A percentile compares a stretch with the other conserved stretches of the same genome.
These are phyloP conservation scores for Phytophthora niederhauseri DNA, from an alignment of 352 stramenopile genomes.

Conservation along the genomic window DNA sequence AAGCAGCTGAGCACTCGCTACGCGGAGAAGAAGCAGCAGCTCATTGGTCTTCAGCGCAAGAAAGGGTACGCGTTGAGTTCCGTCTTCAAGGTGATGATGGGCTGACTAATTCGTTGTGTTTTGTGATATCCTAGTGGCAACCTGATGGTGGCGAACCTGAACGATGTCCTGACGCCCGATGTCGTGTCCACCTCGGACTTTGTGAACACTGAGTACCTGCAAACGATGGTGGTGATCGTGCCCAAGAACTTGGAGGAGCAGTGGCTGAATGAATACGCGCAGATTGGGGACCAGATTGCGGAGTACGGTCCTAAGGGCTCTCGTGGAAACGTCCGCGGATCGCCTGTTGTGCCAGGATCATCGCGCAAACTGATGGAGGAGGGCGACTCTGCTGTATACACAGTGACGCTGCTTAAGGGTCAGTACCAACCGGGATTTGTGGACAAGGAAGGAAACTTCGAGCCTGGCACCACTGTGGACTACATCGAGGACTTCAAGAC, in stretches of 20 bases:
- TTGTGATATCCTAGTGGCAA: conserved; percentile 70
- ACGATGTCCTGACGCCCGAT: conserved; percentile 93
- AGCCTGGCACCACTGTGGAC: conserved; percentile 92
- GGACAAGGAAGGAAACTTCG: conserved; percentile 92
- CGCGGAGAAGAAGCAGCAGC: conserved; percentile 93
- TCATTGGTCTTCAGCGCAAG: conserved; percentile 93
- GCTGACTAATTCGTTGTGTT: not conserved
- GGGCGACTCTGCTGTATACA: conserved; percentile 93
- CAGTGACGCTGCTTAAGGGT: conserved; percentile 96
- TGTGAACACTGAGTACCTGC: conserved; percentile 97
- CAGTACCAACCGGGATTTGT: conserved; percentile 90
- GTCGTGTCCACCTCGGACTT: conserved; percentile 91
- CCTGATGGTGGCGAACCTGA: conserved; percentile 95
- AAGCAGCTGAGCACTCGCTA: conserved; percentile 95
- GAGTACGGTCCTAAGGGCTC: conserved; percentile 92
- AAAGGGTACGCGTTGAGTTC: conserved; percentile 63
- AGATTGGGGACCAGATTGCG: conserved; percentile 89
- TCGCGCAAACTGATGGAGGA: conserved; percentile 93
- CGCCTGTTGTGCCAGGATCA: conserved; percentile 94
- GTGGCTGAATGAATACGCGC: conserved; percentile 90
- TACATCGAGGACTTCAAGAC: conserved; percentile 96
- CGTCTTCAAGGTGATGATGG: not conserved
- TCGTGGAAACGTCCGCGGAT: conserved; percentile 92
- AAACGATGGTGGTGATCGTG: conserved; percentile 96
- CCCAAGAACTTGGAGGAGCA: conserved; percentile 92